Evolutionary conservation across 768 basidiomycete genomes (phyloP).

Genomic region (Sistotremastrum suecicum): DNA sequence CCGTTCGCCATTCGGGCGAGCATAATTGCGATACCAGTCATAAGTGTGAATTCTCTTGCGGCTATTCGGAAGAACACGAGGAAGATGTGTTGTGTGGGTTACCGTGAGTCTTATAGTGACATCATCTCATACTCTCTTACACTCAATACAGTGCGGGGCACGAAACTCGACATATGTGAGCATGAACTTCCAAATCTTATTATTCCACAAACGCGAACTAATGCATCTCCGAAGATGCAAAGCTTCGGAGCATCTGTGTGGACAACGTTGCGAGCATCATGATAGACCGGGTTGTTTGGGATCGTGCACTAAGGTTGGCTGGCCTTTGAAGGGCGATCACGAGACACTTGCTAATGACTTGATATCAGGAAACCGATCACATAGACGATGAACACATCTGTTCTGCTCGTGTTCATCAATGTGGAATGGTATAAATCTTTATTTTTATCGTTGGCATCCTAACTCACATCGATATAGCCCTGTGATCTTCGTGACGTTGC

Average conservation of each 20-base stretch:
- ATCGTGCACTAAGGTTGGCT: conserved; percentile 36
- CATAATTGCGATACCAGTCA: conserved; percentile 43
- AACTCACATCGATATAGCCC: conserved; percentile 16
- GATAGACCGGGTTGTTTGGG: conserved; percentile 37
- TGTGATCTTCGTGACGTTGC: conserved; percentile 24
- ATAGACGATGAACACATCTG: conserved; percentile 36
- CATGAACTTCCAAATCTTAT: neutral
- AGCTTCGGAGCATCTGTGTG: conserved; percentile 38
- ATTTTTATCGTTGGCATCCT: neutral
- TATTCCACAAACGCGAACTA: neutral
- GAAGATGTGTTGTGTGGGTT: conserved; percentile 26
- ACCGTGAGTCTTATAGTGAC: conserved; percentile 21
- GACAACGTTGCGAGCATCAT: conserved; percentile 30
- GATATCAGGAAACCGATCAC: conserved; percentile 30
- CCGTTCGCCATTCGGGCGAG: conserved; percentile 28
- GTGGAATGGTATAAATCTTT: conserved; percentile 30
- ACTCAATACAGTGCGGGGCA: conserved; percentile 39
- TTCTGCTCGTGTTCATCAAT: conserved; percentile 37
- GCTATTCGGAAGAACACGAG: conserved; percentile 24
- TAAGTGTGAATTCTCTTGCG: conserved; percentile 28
- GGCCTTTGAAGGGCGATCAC: too few species aligned
- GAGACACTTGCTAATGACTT: neutral
- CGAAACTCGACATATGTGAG: conserved; percentile 39
- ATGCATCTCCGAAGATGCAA: conserved; percentile 27
- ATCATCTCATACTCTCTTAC: neutral